Conservation (phyloP, 306 rosid genomes). For the Lathyrus tuberosus region DNA sequence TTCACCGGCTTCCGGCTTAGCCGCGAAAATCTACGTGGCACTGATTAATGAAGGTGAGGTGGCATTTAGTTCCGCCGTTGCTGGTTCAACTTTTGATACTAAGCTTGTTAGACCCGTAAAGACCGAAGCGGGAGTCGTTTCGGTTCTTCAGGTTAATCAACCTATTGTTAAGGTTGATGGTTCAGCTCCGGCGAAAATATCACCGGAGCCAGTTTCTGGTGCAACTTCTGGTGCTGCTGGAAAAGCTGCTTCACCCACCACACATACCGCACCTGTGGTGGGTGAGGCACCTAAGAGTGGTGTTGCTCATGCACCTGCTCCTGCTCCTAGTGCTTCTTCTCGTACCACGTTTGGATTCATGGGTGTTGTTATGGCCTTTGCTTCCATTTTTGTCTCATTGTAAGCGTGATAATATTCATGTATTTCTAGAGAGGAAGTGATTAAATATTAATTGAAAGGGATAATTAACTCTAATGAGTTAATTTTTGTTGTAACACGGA, state of each 20-base stretch:
- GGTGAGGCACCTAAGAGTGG: background rate
- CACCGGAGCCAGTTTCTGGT: background rate
- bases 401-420: background rate
- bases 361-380: conserved; percentile 41
- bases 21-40: conserved; percentile 37
- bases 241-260: background rate
- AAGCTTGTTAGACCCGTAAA: conserved; percentile 45
- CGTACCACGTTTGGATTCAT: conserved; percentile 15
- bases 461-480: background rate
- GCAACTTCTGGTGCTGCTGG: too few species aligned
- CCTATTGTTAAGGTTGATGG: conserved; percentile 49
- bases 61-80: conserved; percentile 50
- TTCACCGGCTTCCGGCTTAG: conserved; percentile 46
- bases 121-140: conserved; percentile 48
- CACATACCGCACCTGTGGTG: background rate
- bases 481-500: background rate
- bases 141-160: conserved; percentile 50
- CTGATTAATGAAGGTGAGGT: conserved; percentile 50
- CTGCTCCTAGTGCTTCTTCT: conserved; percentile 23
- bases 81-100: conserved; percentile 22
- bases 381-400: conserved; percentile 23
- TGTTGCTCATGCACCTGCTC: background rate
- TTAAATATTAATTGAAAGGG: background rate
- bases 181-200: background rate
- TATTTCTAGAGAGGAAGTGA: background rate